Evolutionary conservation across 352 stramenopile genomes (phyloP), one percentile per base, ranked within the genome.

Genomic region (Pythium rhizo-oryzae): DNA sequence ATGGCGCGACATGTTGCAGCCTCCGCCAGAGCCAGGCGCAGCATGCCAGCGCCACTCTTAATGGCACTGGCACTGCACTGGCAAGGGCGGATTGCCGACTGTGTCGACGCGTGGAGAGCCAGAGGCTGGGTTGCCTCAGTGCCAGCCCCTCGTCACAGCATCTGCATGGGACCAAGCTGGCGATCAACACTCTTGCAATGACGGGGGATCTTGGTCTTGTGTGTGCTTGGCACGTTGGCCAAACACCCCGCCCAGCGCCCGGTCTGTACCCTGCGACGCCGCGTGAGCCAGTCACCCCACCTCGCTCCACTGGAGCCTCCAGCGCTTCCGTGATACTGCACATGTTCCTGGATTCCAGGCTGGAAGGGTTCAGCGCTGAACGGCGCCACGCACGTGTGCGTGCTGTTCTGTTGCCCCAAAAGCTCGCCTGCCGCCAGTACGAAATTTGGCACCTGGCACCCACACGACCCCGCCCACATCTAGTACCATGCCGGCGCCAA

Each of bases 81-180:
- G 3, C 28, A 33, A 33, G 2, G 28, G 28, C 37, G 13, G 9
- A 18, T 9, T 18, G 37, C 37, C 37, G 37, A 43, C 37, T 43
- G 37, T 18, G 11, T 43, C 37, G 37, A 12, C 7, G 37, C 8
- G 11, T 43, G 15, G 37, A 43, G 37, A 43, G 37, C 37, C 37
- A 43, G 37, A 43, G 15, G 5, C 18, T 19, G 41, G 35, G 8
- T 41, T 47, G 41, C 41, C 41, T 12, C 41, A 47, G 35, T 33
- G 28, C 35, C 8, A 41, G 35, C 35, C 35, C 35, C 47, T 54
- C 50, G 50, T 35, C 50, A 56, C 50, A 56, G 50, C 41, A 47
- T 47, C 50, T 56, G 50, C 50, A 56, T 56, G 50, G 8, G 50
- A 54, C 50, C 50, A 56, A 24, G 24, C 50, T n/a, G 23, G 23